These are phyloP conservation scores for Neckera pumila DNA, from an alignment of 225 moss, liverwort and hornwort species.

Conservation along the genomic window DNA sequence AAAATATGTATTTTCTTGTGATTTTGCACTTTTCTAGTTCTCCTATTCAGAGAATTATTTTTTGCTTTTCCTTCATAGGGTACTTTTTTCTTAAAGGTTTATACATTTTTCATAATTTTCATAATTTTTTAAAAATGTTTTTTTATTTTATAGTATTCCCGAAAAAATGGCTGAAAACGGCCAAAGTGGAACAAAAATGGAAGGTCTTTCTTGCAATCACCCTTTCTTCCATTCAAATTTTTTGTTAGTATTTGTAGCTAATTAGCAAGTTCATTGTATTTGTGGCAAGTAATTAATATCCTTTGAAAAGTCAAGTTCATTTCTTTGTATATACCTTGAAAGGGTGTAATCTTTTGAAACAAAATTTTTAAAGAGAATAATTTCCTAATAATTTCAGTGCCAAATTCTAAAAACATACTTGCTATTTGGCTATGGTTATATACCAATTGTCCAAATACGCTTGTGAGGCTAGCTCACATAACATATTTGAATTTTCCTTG, in stretches of 20 bases:
- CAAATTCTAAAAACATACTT: neutral
- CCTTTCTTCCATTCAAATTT: too few species aligned
- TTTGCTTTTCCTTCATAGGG: too few species aligned
- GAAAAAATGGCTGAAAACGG: too few species aligned
- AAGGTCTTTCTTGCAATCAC: too few species aligned
- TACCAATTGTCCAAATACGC: accelerated
- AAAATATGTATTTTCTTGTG: too few species aligned
- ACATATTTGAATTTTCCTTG: neutral
- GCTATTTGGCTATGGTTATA: neutral
- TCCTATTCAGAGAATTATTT: too few species aligned
- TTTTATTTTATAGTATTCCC: too few species aligned
- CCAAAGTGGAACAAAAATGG: too few species aligned
- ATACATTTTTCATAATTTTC: too few species aligned
- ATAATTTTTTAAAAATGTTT: too few species aligned
- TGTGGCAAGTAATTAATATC: neutral
- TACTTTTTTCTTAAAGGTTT: too few species aligned
- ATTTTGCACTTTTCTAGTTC: too few species aligned
- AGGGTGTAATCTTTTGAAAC: neutral
- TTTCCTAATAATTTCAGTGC: neutral
- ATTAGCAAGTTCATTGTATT: neutral
- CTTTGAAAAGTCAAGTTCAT: neutral
- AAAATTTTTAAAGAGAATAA: accelerated
- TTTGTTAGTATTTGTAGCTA: neutral
- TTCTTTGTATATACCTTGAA: neutral
- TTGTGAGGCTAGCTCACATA: neutral